These are phyloP conservation scores for Urochloa ruziziensis DNA, from an alignment of 176 grass and related monocot species.

Conservation along the genomic window DNA sequence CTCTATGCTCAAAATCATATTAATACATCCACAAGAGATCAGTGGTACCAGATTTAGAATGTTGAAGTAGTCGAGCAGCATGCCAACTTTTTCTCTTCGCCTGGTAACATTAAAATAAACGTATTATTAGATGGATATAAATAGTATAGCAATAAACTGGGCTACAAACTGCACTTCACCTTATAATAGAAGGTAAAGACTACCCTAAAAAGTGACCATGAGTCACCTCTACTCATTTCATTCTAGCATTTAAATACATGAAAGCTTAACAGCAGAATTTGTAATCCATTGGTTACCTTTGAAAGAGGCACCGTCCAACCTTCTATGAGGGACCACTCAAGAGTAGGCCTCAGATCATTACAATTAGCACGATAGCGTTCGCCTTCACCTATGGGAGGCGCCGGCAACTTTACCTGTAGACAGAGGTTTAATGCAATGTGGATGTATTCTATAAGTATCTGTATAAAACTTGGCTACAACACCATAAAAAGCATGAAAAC, in stretches of 20 bases:
- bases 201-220: not conserved
- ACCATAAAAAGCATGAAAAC: not conserved
- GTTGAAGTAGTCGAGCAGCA: conserved; percentile 28
- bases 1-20: not conserved
- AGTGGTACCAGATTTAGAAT: conserved; percentile 27
- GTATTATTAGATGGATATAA: not conserved
- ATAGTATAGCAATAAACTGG: not conserved
- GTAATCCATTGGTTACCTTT: conserved; percentile 16
- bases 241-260: not conserved
- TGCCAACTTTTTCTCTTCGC: conserved; percentile 20
- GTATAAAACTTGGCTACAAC: not conserved
- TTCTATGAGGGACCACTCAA: conserved; percentile 42
- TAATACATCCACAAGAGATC: conserved; percentile 13
- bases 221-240: conserved; percentile 5
- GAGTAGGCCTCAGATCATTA: conserved; percentile 46
- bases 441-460: not conserved
- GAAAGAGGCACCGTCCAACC: conserved; percentile 54
- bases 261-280: conserved; percentile 20
- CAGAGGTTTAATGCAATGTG: not conserved
- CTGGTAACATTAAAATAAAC: conserved; percentile 36
- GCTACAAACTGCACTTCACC: not conserved
- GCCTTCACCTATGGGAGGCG: conserved; percentile 46
- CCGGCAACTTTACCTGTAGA: conserved; percentile 26
- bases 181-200: not conserved
- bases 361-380: not conserved